phyloP scores from a whole-genome alignment of 495 filamentous ascomycete genomes.

The Durotheca rogersii region DNA sequence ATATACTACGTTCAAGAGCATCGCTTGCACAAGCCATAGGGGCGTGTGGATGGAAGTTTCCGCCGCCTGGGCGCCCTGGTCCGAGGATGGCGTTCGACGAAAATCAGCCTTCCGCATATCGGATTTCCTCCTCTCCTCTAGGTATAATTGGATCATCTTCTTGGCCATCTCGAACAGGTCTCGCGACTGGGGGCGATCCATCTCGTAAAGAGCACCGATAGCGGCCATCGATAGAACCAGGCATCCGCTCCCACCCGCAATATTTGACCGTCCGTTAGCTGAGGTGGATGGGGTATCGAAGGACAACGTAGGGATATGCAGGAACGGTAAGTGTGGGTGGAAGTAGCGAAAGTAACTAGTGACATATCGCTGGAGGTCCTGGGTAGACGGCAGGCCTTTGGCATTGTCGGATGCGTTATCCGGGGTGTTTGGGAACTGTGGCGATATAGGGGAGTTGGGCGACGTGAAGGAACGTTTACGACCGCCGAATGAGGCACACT shows the following conservation, averaged over 20 bases:
- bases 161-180: slow-evolving; percentile 91
- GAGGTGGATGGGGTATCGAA: slow-evolving; percentile 78
- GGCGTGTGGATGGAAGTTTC: slow-evolving; percentile 79
- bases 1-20: slow-evolving; percentile 95
- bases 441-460: slow-evolving; percentile 63
- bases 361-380: slow-evolving; percentile 89
- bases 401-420: slow-evolving; percentile 51
- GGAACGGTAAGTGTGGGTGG: slow-evolving; percentile 90
- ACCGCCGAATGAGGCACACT: slow-evolving; percentile 69
- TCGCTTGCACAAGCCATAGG: slow-evolving; percentile 96
- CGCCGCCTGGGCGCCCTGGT: slow-evolving; percentile 50
- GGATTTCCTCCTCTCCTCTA: slow-evolving; percentile 89
- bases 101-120: slow-evolving; percentile 80
- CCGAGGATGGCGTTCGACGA: slow-evolving; percentile 55
- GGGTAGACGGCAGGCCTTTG: slow-evolving; percentile 73
- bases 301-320: slow-evolving; percentile 88
- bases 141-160: slow-evolving; percentile 89
- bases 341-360: slow-evolving; percentile 91
- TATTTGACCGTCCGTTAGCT: slow-evolving; percentile 60
- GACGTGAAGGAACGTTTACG: slow-evolving; percentile 76
- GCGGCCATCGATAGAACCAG: slow-evolving; percentile 94
- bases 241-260: slow-evolving; percentile 81
- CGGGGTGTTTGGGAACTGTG: slow-evolving; percentile 51
- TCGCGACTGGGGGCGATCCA: slow-evolving; percentile 73
- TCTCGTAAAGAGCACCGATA: slow-evolving; percentile 93